Conservation (phyloP, 768 basidiomycete species). For the Amanita thiersii region DNA sequence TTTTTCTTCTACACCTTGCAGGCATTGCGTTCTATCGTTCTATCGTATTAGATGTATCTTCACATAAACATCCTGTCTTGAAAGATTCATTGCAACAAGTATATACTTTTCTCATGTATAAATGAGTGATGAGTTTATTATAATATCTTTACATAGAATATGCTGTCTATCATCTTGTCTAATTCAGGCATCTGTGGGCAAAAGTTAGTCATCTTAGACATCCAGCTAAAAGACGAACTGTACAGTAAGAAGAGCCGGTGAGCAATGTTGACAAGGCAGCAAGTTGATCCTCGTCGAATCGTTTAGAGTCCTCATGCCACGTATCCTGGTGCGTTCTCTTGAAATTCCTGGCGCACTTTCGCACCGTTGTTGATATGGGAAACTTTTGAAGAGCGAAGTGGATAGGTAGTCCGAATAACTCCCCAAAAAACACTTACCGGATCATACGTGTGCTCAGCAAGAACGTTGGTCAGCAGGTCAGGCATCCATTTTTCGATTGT, state of each 20-base stretch:
- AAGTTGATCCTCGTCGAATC: constrained; percentile 82
- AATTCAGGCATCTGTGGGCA: constrained; percentile 20
- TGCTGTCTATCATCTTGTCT: background rate
- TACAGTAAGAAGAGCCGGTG: constrained; percentile 80
- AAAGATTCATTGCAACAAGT: background rate
- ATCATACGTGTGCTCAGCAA: constrained; percentile 81
- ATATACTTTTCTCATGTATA: background rate
- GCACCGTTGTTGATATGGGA: constrained; percentile 79
- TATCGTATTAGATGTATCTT: too few species aligned
- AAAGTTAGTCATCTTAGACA: too few species aligned
- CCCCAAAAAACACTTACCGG: constrained; percentile 39
- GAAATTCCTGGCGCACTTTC: constrained; percentile 73
- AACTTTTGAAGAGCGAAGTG: constrained; percentile 30
- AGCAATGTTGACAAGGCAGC: constrained; percentile 75
- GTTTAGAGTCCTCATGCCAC: constrained; percentile 83
- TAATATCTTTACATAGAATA: too few species aligned
- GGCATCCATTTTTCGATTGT: constrained; percentile 95
- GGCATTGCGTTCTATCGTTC: too few species aligned
- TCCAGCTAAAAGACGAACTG: constrained; percentile 16
- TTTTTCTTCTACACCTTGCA: too few species aligned
- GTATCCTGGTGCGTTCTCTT: constrained; percentile 83
- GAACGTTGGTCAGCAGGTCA: constrained; percentile 65
- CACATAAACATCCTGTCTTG: too few species aligned
- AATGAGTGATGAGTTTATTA: background rate
- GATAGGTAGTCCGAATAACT: constrained; percentile 11